phyloP scores from a whole-genome alignment of 140 eudicot species.

The Anethum foeniculum region DNA sequence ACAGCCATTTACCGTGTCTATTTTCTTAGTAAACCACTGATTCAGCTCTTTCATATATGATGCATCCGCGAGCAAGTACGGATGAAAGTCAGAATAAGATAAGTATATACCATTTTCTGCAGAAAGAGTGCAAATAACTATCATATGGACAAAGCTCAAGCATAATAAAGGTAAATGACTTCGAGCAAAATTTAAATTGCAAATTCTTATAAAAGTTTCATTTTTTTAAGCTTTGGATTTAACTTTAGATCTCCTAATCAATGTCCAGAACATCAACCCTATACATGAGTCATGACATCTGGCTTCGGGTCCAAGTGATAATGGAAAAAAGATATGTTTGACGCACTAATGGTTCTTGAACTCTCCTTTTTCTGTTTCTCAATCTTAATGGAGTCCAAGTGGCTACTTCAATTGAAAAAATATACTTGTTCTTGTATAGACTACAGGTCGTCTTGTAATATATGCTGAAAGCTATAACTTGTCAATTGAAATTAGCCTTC shows the following conservation, averaged over 20 bases:
- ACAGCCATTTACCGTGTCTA: constrained; percentile 63
- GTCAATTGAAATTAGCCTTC: not conserved
- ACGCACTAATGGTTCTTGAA: not conserved
- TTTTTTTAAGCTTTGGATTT: not conserved
- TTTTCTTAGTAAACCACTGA: constrained; percentile 88
- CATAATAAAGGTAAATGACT: not conserved
- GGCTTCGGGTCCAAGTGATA: not conserved
- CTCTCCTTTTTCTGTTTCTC: not conserved
- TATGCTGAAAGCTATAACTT: not conserved
- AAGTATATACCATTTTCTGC: constrained; percentile 87
- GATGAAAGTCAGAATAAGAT: constrained; percentile 90
- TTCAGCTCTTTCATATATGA: constrained; percentile 78
- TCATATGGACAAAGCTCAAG: not conserved
- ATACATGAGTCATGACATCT: not conserved
- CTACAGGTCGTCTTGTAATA: not conserved
- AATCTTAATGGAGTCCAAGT: not conserved
- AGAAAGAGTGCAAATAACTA: constrained; percentile 15
- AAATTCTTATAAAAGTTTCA: not conserved
- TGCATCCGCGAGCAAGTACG: constrained; percentile 77
- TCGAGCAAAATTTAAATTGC: not conserved
- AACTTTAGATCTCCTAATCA: not conserved
- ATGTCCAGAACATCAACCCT: constrained; percentile 2
- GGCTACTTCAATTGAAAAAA: not conserved
- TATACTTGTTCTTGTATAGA: not conserved
- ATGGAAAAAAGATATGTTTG: not conserved